Evolutionary conservation across 2,329 filamentous ascomycete genomes (phyloP), one percentile per base, ranked within the genome.

Genomic region (Colletotrichum theobromicola): DNA sequence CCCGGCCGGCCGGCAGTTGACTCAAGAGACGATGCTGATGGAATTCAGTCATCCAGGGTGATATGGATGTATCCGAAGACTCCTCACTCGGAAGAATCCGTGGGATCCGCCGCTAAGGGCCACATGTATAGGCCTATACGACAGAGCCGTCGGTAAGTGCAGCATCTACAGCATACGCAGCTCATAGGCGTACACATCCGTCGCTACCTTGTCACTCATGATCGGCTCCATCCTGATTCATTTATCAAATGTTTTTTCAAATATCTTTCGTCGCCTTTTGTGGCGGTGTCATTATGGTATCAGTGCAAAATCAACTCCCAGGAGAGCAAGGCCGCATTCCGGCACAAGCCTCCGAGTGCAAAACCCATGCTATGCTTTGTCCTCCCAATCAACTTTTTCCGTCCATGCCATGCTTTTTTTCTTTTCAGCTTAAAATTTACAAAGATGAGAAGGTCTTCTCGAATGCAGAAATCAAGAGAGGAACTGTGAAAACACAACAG

Each of bases 391-490:
- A 10, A 15, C 21, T n/a, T 72, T 66, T 53, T 26, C 18, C 58
- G 18, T 58, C 18, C 62, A 58, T 67, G 28, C 62, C 28, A 42
- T 50, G 68, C 18, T 57, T 61, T 42, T 13, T 26, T 67, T 28
- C 24, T 37, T 65, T n/a, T n/a, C n/a, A n/a, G 42, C 42, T 50
- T 50, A 50, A 50, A 50, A 9, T 72, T 72, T 66, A 75, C 73
- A 78, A 81, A 63, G 85, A 84, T 76, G 85, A 90, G 77, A 92
- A 89, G 77, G 95, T 87, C 88, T 94, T 95, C 88, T 97, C 95
- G 78, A 97, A 82, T 34, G 89, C 90, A 79, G 94, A 95, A 62
- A 98, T 85, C 79, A 98, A 86, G 74, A 98, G 92, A 85, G 72
- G 72, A 21, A 75, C 72, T 75, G 10, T 2, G 18, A 15, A 4